These are phyloP conservation scores for Polysphondylium violaceum DNA, from an alignment of 78 protist genomes.

Conservation along the genomic window DNA sequence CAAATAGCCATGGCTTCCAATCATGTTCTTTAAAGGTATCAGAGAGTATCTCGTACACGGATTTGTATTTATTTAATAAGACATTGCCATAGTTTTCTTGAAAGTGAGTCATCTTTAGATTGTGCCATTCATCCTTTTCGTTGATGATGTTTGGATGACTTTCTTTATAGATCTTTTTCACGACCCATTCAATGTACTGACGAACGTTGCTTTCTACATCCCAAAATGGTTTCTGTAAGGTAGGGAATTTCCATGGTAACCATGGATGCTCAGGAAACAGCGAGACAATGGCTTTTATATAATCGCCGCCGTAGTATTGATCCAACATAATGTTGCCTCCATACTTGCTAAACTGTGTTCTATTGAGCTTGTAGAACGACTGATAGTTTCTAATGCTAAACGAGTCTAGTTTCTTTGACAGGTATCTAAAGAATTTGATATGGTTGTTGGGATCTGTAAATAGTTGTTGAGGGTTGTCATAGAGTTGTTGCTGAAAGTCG, in stretches of 20 bases:
- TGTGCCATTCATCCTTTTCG: slow-evolving; percentile 3
- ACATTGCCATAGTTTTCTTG: slow-evolving; percentile 6
- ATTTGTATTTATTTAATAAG: background rate
- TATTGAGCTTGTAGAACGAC: slow-evolving; percentile 29
- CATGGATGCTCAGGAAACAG: background rate
- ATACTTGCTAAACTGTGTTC: background rate
- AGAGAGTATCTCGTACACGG: background rate
- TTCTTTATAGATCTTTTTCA: background rate
- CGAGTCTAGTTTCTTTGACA: background rate
- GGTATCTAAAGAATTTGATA: background rate
- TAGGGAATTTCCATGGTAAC: slow-evolving; percentile 39
- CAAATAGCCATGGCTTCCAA: slow-evolving; percentile 74
- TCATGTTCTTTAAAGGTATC: background rate
- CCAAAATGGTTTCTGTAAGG: slow-evolving; percentile 23
- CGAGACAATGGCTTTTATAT: slow-evolving; percentile 21
- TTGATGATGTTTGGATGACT: too few species aligned
- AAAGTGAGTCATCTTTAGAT: background rate
- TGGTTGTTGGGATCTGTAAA: background rate
- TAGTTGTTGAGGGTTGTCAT: background rate
- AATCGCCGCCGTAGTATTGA: slow-evolving; percentile 16
- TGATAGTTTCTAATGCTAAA: background rate
- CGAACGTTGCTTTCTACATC: background rate
- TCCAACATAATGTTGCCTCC: background rate
- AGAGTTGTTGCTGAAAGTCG: background rate
- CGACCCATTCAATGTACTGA: slow-evolving; percentile 25